Evolutionary conservation across 305 asterid genomes (phyloP).

Genomic region (Rubia tinctorum): DNA sequence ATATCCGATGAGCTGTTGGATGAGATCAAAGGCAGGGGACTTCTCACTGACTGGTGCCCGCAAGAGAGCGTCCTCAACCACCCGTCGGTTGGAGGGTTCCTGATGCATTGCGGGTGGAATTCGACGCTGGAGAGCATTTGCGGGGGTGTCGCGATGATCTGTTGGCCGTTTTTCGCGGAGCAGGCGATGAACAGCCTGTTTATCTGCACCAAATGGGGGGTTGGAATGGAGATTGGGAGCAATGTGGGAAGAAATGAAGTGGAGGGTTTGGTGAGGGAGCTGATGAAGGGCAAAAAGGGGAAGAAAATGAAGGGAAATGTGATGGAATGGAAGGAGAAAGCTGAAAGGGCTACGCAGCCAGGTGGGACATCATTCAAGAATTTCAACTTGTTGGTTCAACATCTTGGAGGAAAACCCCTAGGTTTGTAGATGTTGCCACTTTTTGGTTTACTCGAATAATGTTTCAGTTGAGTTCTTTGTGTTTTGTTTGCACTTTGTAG

Average conservation of each 20-base stretch:
- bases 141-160: constrained; percentile 36
- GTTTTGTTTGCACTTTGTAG: too few species aligned
- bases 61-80: constrained; percentile 38
- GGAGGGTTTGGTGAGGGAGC: constrained; percentile 31
- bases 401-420: constrained; percentile 5
- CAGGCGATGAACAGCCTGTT: constrained; percentile 36
- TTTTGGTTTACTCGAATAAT: too few species aligned
- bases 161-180: constrained; percentile 51
- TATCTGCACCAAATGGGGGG: constrained; percentile 28
- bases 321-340: constrained; percentile 31
- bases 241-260: constrained; percentile 31
- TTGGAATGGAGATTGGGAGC: constrained; percentile 36
- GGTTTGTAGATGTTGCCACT: background rate
- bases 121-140: constrained; percentile 33
- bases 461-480: background rate
- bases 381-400: constrained; percentile 7
- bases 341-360: constrained; percentile 27
- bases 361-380: constrained; percentile 31
- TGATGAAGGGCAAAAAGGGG: constrained; percentile 40
- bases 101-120: constrained; percentile 52
- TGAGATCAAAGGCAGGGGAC: constrained; percentile 25
- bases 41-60: constrained; percentile 39
- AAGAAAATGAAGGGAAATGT: constrained; percentile 26
- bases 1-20: constrained; percentile 26
- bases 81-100: constrained; percentile 33